phyloP scores from a whole-genome alignment of 2,329 filamentous ascomycete species.

The Pseudocercospora fijiensis region DNA sequence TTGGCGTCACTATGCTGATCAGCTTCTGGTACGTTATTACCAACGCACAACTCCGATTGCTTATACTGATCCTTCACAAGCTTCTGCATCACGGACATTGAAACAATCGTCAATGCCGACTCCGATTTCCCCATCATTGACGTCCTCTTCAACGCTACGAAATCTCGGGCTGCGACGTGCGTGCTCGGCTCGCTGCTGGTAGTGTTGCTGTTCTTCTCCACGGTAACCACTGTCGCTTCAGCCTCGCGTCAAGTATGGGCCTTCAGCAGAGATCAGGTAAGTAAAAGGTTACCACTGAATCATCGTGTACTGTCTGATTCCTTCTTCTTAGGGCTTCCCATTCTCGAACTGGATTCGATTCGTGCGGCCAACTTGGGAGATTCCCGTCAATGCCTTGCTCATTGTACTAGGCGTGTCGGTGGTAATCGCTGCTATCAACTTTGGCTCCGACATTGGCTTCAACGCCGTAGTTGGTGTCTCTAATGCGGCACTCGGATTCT shows the following conservation, averaged over 20 bases:
- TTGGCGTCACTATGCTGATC: slow-evolving; percentile 41
- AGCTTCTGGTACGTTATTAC: slow-evolving; percentile 37
- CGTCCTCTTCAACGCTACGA: slow-evolving; percentile 34
- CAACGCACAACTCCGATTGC: too few relatives aligned
- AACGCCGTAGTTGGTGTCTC: slow-evolving; percentile 45
- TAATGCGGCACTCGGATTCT: slow-evolving; percentile 37
- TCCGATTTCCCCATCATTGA: slow-evolving; percentile 36
- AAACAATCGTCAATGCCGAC: slow-evolving; percentile 28
- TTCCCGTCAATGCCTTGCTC: slow-evolving; percentile 38
- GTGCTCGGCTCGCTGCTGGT: slow-evolving; percentile 36
- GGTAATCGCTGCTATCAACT: slow-evolving; percentile 44
- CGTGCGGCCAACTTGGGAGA: slow-evolving; percentile 34
- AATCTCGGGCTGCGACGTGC: slow-evolving; percentile 34
- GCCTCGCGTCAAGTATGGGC: slow-evolving; percentile 39
- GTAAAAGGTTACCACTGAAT: not conserved
- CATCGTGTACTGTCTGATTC: slow-evolving; percentile 6
- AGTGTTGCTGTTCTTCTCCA: slow-evolving; percentile 38
- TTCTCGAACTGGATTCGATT: slow-evolving; percentile 38
- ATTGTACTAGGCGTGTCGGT: slow-evolving; percentile 36
- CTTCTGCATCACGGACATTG: slow-evolving; percentile 35
- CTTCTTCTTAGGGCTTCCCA: slow-evolving; percentile 33
- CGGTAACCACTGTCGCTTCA: slow-evolving; percentile 39
- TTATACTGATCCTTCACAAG: slow-evolving; percentile 22
- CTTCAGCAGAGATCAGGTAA: slow-evolving; percentile 36
- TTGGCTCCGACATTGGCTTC: slow-evolving; percentile 44